Evolutionary conservation across 2,329 filamentous ascomycete genomes (phyloP), one percentile per base, ranked within the genome.

Genomic region (Xylaria sp.): DNA sequence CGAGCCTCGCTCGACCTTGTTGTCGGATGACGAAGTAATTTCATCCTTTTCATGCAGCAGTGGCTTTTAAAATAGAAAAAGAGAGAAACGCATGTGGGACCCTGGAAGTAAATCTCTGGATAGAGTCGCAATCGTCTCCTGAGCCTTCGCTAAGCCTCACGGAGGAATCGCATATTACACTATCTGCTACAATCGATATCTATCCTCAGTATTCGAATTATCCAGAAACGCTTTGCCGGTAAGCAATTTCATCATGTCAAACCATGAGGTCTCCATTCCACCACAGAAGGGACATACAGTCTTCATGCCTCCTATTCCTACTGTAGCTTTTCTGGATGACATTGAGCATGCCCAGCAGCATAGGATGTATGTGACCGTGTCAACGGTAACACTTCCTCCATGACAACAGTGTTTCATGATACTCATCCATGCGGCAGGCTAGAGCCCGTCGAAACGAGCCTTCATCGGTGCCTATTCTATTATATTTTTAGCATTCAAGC

Each of bases 321-420:
- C 52, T 34, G 54, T 65, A 34, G 41, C 56, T 34, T 51, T 34
- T 50, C 50, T 28, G 13, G 52, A 58, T 9, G 39, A 39, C 41
- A 28, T 15, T 51, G 39, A 39, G 32, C 44, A 41, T 39, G 44
- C 32, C 25, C 51, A 46, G 41, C 32, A 28, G n/a, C 61, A 66
- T 60, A 32, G 28, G 28, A 56, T 50, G 52, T 7, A 50, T 18
- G 58, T 7, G 44, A 41, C 57, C 32, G 57, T 58, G 20, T 66
- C 25, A 66, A 57, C 62, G 50, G 37, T 44, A 69, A 50, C 32
- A 52, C 46, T 52, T 15, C 12, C 28, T 50, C 32, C 48, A 52
- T 34, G 62, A 52, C 39, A 56, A 62, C 51, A 48, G 15, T 58
- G 63, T 69, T 65, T 65, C 66, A 65, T 44, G 39, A 61, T 39